These are phyloP conservation scores for Tricholoma sp. DNA, from an alignment of 768 basidiomycete species.

Conservation along the genomic window DNA sequence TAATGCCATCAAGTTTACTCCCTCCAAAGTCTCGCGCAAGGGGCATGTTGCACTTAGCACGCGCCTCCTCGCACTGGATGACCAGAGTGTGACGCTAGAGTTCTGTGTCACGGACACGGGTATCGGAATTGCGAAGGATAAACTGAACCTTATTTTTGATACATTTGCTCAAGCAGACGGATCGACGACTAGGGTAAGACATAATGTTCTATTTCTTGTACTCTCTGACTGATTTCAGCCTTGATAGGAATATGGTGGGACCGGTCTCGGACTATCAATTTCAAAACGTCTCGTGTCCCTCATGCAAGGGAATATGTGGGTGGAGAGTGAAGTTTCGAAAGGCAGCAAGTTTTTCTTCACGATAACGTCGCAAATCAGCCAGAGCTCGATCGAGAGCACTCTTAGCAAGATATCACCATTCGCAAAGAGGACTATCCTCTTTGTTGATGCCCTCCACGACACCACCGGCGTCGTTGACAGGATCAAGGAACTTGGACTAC, in stretches of 20 bases:
- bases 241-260: conserved; percentile 89
- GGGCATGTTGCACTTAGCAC: conserved; percentile 91
- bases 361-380: conserved; percentile 80
- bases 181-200: conserved; percentile 84
- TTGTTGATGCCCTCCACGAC: conserved; percentile 83
- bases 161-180: conserved; percentile 99
- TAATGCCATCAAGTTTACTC: conserved; percentile 97
- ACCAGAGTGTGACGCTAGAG: conserved; percentile 83
- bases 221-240: conserved; percentile 4
- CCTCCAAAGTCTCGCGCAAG: conserved; percentile 67
- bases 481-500: conserved; percentile 75
- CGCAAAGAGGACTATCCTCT: conserved; percentile 82
- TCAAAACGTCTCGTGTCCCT: conserved; percentile 95
- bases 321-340: conserved; percentile 88
- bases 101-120: conserved; percentile 98
- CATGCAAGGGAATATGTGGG: conserved; percentile 99
- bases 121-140: conserved; percentile 98
- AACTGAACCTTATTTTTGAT: conserved; percentile 96
- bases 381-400: conserved; percentile 67
- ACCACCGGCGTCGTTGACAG: conserved; percentile 69
- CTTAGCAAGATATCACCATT: conserved; percentile 82
- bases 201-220: conserved; percentile 8
- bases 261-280: conserved; percentile 93
- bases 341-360: conserved; percentile 98
- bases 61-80: conserved; percentile 71